phyloP scores from a whole-genome alignment of 1,284 basidiomycete species.

The Anthracocystis panici-leucophaei region DNA sequence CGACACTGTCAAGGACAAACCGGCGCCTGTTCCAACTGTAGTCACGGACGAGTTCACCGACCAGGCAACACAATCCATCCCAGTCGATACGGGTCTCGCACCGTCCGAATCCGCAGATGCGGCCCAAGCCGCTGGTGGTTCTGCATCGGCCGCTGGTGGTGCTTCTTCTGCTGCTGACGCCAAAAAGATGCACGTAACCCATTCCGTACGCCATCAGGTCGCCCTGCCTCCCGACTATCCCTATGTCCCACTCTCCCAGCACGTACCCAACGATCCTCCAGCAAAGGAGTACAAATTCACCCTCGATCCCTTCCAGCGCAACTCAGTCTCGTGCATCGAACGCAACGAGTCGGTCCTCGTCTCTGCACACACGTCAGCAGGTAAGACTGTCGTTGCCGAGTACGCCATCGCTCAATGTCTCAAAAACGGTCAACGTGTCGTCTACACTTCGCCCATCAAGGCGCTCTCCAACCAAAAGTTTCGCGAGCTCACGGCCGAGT shows the following conservation, averaged over 20 bases:
- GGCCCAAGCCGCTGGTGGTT: background rate
- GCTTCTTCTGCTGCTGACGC: constrained; percentile 21
- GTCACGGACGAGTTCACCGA: constrained; percentile 62
- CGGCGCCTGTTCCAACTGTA: constrained; percentile 48
- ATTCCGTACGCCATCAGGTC: constrained; percentile 86
- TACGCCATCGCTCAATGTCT: constrained; percentile 98
- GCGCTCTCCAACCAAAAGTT: constrained; percentile 99
- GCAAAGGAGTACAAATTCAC: constrained; percentile 94
- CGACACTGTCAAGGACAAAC: constrained; percentile 11
- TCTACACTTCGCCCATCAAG: constrained; percentile 99
- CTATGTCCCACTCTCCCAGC: constrained; percentile 90
- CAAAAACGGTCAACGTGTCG: constrained; percentile 90
- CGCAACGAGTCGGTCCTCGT: constrained; percentile 97
- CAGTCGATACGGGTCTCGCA: constrained; percentile 30
- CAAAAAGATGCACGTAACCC: constrained; percentile 60
- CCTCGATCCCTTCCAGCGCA: constrained; percentile 96
- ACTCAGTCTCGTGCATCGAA: constrained; percentile 94
- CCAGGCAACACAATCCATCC: constrained; percentile 43
- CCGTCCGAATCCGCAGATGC: constrained; percentile 19
- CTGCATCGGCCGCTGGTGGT: constrained; percentile 5
- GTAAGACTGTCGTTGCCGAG: constrained; percentile 98
- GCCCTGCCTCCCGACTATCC: constrained; percentile 92
- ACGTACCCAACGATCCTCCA: constrained; percentile 90
- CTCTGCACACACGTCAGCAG: constrained; percentile 98
- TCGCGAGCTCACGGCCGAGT: constrained; percentile 95